Evolutionary conservation across 345 rosid genomes (phyloP), one percentile per base, ranked within the genome.

Genomic region (Citrus medica): DNA sequence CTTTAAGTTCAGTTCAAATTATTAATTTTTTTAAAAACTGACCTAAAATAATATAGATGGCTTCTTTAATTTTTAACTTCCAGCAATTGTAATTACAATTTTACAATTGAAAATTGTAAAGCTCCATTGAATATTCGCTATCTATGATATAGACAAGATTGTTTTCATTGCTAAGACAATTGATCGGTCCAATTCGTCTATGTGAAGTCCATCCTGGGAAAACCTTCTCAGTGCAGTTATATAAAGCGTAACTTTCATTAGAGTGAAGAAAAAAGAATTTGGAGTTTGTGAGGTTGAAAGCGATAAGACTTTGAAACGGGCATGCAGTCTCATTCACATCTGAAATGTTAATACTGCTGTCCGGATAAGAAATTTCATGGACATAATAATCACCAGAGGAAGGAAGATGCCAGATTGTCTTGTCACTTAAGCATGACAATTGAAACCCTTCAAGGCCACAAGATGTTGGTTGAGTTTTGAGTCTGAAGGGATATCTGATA

Each of bases 381-480:
- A 76, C 71, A 75, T 48, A 65, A 22, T 65, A 64, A 64, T 48
- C 59, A 1, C n/a, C 10, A 0, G 78, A 46, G 58, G 24, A 76
- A 65, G 71, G 63, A 65, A 76, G 64, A 7, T 66, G 71, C 46
- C 7, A 19, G 9, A 76, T 12, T 2, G 48, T 51, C 33, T 65
- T 76, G 35, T 24, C 24, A 17, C 33, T 75, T 46, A 14, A 42
- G 42, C 78, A 75, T 1, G 69, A 75, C 27, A 63, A 12, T 28
- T 75, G 61, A 75, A 75, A 75, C 25, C 60, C 78, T 42, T 62
- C 42, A 42, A 9, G 69, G n/a, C 60, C 78, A 46, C 78, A 75
- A 46, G 2, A 40, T 4, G 1, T 25, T 17, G 61, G 60, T 42
- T 75, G 78, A 19, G 69, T 28, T 62, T 75, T 46, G 69, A 75